phyloP scores from a whole-genome alignment of 169 alveolate genomes.

The Toxoplasma gondii region DNA sequence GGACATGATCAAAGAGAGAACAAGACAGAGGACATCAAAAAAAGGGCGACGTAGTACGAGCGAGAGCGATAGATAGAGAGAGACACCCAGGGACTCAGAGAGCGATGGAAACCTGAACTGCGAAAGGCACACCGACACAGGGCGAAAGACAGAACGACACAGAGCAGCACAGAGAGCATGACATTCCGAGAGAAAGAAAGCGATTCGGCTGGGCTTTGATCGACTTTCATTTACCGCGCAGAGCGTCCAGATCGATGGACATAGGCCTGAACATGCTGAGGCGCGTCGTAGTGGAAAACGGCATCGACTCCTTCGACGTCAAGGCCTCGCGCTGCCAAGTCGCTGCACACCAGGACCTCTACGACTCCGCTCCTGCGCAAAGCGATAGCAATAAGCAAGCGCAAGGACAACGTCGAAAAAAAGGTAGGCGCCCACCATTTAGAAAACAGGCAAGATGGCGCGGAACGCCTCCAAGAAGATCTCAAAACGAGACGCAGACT shows the following conservation, averaged over 20 bases:
- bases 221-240: conserved; percentile 72
- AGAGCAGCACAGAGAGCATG: no score
- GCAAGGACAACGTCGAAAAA: not conserved
- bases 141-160: no score
- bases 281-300: conserved; percentile 96
- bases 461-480: not conserved
- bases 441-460: not conserved
- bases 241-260: conserved; percentile 97
- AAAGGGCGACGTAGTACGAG: no score
- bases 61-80: no score
- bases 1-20: no score
- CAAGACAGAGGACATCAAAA: no score
- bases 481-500: no score
- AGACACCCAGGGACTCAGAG: no score
- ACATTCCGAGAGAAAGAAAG: no score
- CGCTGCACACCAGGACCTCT: conserved; percentile 87
- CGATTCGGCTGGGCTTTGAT: no score
- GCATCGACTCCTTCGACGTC: conserved; percentile 93
- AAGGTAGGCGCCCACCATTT: not conserved
- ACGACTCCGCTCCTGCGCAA: conserved; percentile 57
- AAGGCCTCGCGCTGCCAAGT: conserved; percentile 94
- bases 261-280: conserved; percentile 92
- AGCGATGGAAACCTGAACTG: no score
- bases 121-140: no score
- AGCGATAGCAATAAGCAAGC: not conserved